These are phyloP conservation scores for Cystobasidium pallidum DNA, from an alignment of 1,284 basidiomycete species.

Conservation along the genomic window DNA sequence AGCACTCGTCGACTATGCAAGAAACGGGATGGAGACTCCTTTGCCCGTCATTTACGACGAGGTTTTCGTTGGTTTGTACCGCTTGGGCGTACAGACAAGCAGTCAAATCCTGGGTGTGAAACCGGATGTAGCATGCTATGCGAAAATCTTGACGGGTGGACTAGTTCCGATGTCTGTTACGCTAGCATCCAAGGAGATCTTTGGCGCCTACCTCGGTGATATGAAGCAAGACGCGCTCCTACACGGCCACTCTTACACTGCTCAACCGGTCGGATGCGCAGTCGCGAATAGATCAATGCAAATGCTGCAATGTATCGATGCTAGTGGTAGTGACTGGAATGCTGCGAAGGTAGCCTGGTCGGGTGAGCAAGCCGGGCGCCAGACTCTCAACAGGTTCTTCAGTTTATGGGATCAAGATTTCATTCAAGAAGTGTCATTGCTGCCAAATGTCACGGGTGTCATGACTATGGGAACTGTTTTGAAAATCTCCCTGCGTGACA, in stretches of 20 bases:
- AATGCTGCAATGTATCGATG: constrained; percentile 64
- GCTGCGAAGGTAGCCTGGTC: constrained; percentile 62
- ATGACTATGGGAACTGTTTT: constrained; percentile 91
- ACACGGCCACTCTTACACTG: constrained; percentile 95
- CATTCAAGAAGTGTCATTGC: constrained; percentile 66
- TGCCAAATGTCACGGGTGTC: constrained; percentile 67
- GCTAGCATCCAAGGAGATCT: constrained; percentile 77
- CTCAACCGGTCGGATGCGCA: constrained; percentile 86
- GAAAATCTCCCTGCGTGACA: constrained; percentile 73
- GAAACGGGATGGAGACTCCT: constrained; percentile 67
- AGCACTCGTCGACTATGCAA: constrained; percentile 78
- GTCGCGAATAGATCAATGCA: constrained; percentile 81
- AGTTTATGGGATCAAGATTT: constrained; percentile 85
- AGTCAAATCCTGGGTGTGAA: constrained; percentile 68
- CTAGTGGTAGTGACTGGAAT: constrained; percentile 63
- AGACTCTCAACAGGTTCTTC: constrained; percentile 63
- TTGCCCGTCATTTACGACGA: constrained; percentile 95
- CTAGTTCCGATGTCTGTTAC: constrained; percentile 85
- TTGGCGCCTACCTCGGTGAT: constrained; percentile 74
- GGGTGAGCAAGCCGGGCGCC: constrained; percentile 51
- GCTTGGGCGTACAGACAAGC: constrained; percentile 74
- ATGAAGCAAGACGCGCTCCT: constrained; percentile 82
- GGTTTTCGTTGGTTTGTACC: constrained; percentile 89
- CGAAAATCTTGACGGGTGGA: constrained; percentile 93
- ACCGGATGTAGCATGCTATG: constrained; percentile 88